Percentiles rank a stretch among this genome's conserved stretches.
Evolutionary conservation across 1,284 basidiomycete species (phyloP).

Genomic region (Puccinia triticina): DNA sequence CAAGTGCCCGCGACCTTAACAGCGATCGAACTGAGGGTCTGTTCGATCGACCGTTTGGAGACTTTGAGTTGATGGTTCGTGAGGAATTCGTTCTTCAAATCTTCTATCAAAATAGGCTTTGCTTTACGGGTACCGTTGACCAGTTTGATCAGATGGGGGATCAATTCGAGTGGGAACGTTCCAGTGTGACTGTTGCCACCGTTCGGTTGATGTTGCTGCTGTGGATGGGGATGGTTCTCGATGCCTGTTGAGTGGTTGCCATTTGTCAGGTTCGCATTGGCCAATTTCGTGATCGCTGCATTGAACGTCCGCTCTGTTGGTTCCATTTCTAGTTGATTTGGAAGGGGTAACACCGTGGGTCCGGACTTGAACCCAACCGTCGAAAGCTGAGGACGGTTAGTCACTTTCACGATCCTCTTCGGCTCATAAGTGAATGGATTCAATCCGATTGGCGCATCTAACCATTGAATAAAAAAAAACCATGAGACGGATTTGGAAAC

Average conservation of each 20-base stretch:
- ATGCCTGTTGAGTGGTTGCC: not conserved
- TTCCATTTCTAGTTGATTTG: not conserved
- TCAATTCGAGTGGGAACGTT: conserved; percentile 21
- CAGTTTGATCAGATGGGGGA: conserved; percentile 19
- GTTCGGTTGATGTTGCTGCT: not conserved
- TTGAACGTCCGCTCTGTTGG: not conserved
- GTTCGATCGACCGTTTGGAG: conserved; percentile 42
- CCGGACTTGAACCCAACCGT: conserved; percentile 7
- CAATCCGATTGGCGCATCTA: conserved; percentile 43
- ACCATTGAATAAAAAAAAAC: not conserved
- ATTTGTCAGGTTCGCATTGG: not conserved
- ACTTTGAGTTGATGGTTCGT: conserved; percentile 19
- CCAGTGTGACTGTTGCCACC: not conserved
- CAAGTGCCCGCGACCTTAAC: conserved; percentile 30
- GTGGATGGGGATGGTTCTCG: not conserved
- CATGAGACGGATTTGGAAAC: not conserved
- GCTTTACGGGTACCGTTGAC: conserved; percentile 37
- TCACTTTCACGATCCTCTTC: conserved; percentile 4
- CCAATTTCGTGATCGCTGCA: not conserved
- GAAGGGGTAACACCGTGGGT: conserved; percentile 24
- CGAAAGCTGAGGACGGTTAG: conserved; percentile 10
- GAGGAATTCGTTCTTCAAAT: conserved; percentile 29
- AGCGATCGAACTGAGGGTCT: conserved; percentile 15
- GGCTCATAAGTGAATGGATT: conserved; percentile 42
- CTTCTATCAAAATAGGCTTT: conserved; percentile 36